These are phyloP conservation scores for Taphrina confusa DNA, from an alignment of 1,139 yeast species.

Conservation along the genomic window DNA sequence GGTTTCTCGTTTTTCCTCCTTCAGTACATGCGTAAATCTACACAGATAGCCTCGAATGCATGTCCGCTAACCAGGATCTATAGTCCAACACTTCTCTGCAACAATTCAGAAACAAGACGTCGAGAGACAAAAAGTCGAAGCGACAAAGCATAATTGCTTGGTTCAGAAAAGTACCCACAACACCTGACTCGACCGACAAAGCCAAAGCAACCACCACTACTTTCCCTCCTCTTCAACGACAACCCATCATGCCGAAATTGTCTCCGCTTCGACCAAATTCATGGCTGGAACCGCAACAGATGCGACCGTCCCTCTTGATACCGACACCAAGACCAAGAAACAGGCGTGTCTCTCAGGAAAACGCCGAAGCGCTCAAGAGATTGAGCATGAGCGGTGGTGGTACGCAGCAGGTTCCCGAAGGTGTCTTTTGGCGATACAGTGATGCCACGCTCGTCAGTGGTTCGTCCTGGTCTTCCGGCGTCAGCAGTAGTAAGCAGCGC, in stretches of 20 bases:
- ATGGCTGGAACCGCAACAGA: neutral
- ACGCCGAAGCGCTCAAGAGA: conserved; percentile 1
- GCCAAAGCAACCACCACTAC: too few relatives aligned
- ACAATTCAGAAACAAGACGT: neutral
- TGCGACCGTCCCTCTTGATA: neutral
- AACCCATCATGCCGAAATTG: neutral
- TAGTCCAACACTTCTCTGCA: conserved; percentile 3
- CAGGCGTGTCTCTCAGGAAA: neutral
- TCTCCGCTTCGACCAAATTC: neutral
- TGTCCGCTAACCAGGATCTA: neutral
- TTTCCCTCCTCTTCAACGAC: too few relatives aligned
- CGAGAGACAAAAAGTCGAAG: conserved; percentile 9
- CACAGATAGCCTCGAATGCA: neutral
- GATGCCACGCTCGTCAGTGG: conserved; percentile 6
- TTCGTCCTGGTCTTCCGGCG: neutral
- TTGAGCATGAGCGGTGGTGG: neutral
- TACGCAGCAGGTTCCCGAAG: neutral
- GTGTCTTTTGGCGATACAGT: conserved; percentile 13
- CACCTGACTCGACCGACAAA: neutral
- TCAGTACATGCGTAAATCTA: conserved; percentile 4
- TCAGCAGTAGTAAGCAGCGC: neutral
- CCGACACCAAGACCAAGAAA: conserved; percentile 1
- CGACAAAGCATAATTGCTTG: conserved; percentile 10
- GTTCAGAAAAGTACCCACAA: neutral
- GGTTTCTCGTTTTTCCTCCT: conserved; percentile 10